phyloP scores from a whole-genome alignment of 148 eudicot genomes.

The Chenopodium album region DNA sequence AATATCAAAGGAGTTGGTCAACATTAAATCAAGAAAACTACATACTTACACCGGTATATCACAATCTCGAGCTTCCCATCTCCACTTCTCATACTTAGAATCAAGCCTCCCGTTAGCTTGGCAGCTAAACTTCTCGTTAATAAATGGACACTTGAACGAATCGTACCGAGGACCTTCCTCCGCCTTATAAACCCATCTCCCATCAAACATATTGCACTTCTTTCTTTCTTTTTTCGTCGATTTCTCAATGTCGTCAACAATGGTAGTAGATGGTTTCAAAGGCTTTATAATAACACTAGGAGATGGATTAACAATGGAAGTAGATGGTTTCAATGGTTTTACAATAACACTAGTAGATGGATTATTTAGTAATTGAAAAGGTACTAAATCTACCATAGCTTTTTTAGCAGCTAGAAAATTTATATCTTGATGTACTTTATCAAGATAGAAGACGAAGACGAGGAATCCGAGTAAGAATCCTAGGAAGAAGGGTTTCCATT shows the following conservation, averaged over 20 bases:
- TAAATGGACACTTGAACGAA: neutral
- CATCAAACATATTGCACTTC: neutral
- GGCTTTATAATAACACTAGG: no score
- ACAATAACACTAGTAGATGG: neutral
- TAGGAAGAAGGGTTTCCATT: neutral
- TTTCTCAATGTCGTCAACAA: neutral
- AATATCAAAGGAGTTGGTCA: no score
- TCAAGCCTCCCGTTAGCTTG: neutral
- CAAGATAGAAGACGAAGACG: neutral
- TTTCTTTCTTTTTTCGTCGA: neutral
- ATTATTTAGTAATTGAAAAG: neutral
- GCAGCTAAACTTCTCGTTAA: constrained; percentile 7
- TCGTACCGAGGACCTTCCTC: neutral
- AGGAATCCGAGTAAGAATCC: neutral
- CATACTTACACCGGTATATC: neutral
- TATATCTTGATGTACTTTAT: neutral
- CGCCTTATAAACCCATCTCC: neutral
- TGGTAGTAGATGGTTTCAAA: neutral
- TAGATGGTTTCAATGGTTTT: neutral
- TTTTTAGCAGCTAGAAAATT: neutral
- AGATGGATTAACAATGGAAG: neutral
- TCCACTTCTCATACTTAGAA: neutral
- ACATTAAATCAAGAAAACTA: neutral
- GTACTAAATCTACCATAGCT: neutral
- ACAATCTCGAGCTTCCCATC: neutral